phyloP scores from a whole-genome alignment of 2,329 filamentous ascomycete species.

The Karstenula rhodostoma region DNA sequence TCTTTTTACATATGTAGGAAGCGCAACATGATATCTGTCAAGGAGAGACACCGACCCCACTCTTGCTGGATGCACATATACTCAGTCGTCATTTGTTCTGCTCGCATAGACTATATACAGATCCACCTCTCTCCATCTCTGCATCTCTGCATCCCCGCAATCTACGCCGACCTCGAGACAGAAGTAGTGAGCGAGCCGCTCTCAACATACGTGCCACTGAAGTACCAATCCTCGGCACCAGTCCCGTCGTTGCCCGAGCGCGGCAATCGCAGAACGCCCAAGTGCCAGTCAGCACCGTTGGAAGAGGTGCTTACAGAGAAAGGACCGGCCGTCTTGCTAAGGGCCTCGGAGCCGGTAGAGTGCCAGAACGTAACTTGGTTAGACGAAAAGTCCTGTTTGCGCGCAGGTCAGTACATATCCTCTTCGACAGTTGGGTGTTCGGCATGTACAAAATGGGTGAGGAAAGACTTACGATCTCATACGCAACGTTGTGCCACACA shows the following conservation, averaged over 20 bases:
- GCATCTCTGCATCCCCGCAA: background rate
- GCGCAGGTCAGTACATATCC: slow-evolving; percentile 22
- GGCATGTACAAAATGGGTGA: too few species aligned
- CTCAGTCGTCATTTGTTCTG: background rate
- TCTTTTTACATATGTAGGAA: too few species aligned
- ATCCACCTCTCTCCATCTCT: background rate
- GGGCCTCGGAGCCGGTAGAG: slow-evolving; percentile 66
- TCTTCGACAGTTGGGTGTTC: too few species aligned
- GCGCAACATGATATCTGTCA: too few species aligned
- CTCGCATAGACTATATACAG: background rate
- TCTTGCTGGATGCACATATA: background rate
- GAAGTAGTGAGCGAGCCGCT: slow-evolving; percentile 55
- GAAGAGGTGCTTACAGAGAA: slow-evolving; percentile 68
- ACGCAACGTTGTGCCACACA: slow-evolving; percentile 79
- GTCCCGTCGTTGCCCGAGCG: slow-evolving; percentile 62
- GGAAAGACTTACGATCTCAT: slow-evolving; percentile 64
- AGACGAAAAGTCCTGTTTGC: slow-evolving; percentile 63
- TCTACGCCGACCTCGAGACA: slow-evolving; percentile 35
- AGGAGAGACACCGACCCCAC: too few species aligned
- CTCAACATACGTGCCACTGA: slow-evolving; percentile 76
- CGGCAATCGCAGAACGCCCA: slow-evolving; percentile 73
- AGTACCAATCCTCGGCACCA: slow-evolving; percentile 72
- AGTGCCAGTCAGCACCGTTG: slow-evolving; percentile 76
- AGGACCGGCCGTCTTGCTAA: slow-evolving; percentile 67
- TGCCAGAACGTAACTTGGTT: slow-evolving; percentile 74